Evolutionary conservation across 2,329 filamentous ascomycete species (phyloP).

Genomic region (Epichloe typhina): DNA sequence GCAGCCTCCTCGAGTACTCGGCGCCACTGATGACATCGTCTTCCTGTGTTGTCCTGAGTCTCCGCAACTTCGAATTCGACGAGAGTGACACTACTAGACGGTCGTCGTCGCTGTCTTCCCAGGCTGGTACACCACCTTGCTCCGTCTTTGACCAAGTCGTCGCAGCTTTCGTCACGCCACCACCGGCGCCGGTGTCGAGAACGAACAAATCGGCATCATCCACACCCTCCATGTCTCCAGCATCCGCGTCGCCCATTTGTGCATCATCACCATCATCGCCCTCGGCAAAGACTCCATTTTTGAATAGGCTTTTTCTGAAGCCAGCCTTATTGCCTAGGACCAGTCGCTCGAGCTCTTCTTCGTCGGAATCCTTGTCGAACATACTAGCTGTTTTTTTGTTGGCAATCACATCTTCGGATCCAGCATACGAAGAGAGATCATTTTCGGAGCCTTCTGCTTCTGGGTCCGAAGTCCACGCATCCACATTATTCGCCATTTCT

Average conservation of each 20-base stretch:
- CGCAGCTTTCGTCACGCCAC: conserved; percentile 14
- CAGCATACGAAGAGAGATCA: conserved; percentile 15
- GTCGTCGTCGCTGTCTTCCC: conserved; percentile 96
- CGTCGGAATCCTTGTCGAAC: conserved; percentile 63
- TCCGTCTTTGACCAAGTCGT: conserved; percentile 11
- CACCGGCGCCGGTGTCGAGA: conserved; percentile 52
- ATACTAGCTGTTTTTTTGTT: conserved; percentile 18
- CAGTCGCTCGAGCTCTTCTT: conserved; percentile 74
- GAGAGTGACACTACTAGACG: conserved; percentile 72
- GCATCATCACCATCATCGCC: conserved; percentile 29
- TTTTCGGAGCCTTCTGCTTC: conserved; percentile 18
- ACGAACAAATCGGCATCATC: conserved; percentile 79
- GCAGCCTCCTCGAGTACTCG: conserved; percentile 70
- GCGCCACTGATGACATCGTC: conserved; percentile 80
- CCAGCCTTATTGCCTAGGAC: conserved; percentile 80
- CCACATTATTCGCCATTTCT: conserved; percentile 20
- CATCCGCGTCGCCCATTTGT: conserved; percentile 28
- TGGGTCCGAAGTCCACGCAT: conserved; percentile 15
- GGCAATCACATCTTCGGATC: conserved; percentile 14
- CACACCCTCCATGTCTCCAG: conserved; percentile 42
- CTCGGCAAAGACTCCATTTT: conserved; percentile 9
- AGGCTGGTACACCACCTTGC: conserved; percentile 44
- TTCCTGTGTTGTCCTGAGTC: conserved; percentile 64
- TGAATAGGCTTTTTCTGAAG: conserved; percentile 63
- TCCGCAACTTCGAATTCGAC: conserved; percentile 56